These are phyloP conservation scores for Zopfochytrium polystomum DNA, from an alignment of 371 early-diverging fungal genomes.

Conservation along the genomic window DNA sequence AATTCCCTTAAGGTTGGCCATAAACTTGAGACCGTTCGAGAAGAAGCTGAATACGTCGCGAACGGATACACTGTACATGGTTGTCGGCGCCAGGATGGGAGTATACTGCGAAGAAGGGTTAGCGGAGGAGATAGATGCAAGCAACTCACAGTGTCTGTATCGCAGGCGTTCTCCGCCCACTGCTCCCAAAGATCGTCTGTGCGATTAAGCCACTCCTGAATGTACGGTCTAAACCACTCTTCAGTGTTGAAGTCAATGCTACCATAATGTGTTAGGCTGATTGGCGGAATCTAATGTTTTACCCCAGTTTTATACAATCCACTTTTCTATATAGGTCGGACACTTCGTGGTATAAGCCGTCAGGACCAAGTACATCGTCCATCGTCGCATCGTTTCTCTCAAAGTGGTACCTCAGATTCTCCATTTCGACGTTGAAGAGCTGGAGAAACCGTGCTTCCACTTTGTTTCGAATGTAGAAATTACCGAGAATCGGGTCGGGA, in stretches of 20 bases:
- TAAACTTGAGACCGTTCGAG: constrained; percentile 39
- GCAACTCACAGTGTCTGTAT: constrained; percentile 25
- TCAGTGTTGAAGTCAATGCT: constrained; percentile 31
- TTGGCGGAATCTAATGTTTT: background rate
- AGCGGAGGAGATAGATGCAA: background rate
- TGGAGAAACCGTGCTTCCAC: constrained; percentile 24
- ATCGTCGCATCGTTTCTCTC: constrained; percentile 22
- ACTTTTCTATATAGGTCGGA: constrained; percentile 30
- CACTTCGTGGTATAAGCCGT: constrained; percentile 30
- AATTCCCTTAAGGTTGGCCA: constrained; percentile 30
- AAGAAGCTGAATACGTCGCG: constrained; percentile 43
- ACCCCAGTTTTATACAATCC: constrained; percentile 9
- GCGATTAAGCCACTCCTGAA: constrained; percentile 31
- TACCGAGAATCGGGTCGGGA: constrained; percentile 21
- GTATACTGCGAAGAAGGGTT: constrained; percentile 21
- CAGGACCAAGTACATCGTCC: constrained; percentile 38
- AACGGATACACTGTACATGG: constrained; percentile 43
- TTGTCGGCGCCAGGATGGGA: constrained; percentile 34
- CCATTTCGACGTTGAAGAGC: constrained; percentile 27
- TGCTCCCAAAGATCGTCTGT: constrained; percentile 37
- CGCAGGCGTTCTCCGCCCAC: constrained; percentile 37
- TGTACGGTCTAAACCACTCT: constrained; percentile 35
- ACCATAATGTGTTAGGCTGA: background rate
- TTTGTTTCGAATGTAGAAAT: constrained; percentile 5
- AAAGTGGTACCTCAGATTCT: constrained; percentile 17